A percentile compares a stretch with the other conserved stretches of the same genome.
phyloP scores from a whole-genome alignment of 352 stramenopile species.

The Phytopythium litorale region DNA sequence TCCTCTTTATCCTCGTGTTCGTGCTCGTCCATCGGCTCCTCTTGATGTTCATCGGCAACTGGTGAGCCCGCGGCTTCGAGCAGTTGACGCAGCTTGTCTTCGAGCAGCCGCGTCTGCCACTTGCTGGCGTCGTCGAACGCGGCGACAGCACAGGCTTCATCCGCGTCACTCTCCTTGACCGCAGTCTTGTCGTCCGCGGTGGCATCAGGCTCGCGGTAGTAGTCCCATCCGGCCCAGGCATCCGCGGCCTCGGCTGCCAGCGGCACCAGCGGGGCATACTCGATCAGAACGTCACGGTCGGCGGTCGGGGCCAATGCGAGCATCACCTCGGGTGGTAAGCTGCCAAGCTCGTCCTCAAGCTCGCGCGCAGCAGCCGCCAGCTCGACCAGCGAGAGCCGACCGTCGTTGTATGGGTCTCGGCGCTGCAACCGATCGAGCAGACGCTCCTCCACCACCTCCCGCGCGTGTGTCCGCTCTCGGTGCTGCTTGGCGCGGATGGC shows the following conservation, averaged over 20 bases:
- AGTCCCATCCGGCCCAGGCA: constrained; percentile 21
- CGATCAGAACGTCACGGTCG: constrained; percentile 57
- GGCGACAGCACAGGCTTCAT: constrained; percentile 19
- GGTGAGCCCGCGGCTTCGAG: constrained; percentile 22
- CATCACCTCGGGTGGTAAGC: constrained; percentile 36
- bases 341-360: constrained; percentile 25
- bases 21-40: not conserved
- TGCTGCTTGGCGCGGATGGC: constrained; percentile 30
- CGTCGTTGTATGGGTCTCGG: constrained; percentile 64
- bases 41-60: not conserved
- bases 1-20: not conserved
- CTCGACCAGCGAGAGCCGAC: constrained; percentile 39
- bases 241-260: constrained; percentile 50
- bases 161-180: not conserved
- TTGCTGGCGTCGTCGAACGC: constrained; percentile 25
- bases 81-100: constrained; percentile 34
- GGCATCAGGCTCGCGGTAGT: not conserved
- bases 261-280: constrained; percentile 43
- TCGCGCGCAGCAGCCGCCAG: constrained; percentile 34
- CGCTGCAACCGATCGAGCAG: constrained; percentile 59
- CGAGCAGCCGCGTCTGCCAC: constrained; percentile 34
- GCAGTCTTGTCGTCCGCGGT: constrained; percentile 9
- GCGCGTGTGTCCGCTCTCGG: constrained; percentile 29
- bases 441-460: constrained; percentile 50
- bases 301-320: constrained; percentile 39